Evolutionary conservation across 352 stramenopile species (phyloP).

Genomic region (Thraustotheca clavata): DNA sequence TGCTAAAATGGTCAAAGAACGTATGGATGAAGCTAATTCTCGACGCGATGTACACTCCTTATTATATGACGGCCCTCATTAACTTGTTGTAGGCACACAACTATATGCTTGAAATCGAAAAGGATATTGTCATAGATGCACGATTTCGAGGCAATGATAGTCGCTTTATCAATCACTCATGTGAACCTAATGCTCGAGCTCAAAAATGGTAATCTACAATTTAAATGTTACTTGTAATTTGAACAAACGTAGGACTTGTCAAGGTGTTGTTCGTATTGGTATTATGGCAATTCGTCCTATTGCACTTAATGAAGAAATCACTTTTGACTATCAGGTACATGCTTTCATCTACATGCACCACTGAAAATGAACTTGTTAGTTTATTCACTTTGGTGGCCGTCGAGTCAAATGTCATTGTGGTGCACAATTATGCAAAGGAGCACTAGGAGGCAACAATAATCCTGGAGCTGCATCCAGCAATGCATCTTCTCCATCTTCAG

Average conservation of each 20-base stretch:
- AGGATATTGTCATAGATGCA: constrained; percentile 78
- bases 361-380: background rate
- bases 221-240: background rate
- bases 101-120: constrained; percentile 85
- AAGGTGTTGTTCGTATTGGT: constrained; percentile 57
- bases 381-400: constrained; percentile 54
- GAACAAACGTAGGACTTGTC: constrained; percentile 11
- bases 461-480: background rate
- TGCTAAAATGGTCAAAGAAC: constrained; percentile 64
- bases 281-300: constrained; percentile 69
- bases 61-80: background rate
- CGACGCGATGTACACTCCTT: background rate
- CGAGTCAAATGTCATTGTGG: constrained; percentile 69
- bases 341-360: background rate
- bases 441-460: background rate
- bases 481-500: no score
- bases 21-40: constrained; percentile 13
- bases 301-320: constrained; percentile 54
- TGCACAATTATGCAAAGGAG: constrained; percentile 55
- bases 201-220: constrained; percentile 79
- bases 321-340: constrained; percentile 75
- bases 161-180: constrained; percentile 95
- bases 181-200: constrained; percentile 90
- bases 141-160: constrained; percentile 88
- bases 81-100: constrained; percentile 44